Conservation (phyloP, 2,329 filamentous ascomycete species). For the Hawksworthiomyces lignivorus region DNA sequence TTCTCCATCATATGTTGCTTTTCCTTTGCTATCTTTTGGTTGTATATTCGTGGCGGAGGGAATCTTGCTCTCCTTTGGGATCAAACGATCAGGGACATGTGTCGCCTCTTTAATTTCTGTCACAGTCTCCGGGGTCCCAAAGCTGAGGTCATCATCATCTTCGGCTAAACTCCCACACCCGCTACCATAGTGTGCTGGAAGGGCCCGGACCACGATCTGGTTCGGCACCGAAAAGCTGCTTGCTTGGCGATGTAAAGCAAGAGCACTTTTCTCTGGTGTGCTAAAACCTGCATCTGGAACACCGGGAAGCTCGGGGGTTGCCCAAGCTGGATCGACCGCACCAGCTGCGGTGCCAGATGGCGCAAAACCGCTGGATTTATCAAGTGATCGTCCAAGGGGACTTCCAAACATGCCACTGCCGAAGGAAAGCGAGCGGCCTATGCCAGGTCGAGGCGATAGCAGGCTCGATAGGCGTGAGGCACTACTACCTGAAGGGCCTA, state of each 20-base stretch:
- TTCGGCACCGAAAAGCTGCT: not conserved
- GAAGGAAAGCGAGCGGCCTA: slow-evolving; percentile 2
- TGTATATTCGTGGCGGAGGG: no score
- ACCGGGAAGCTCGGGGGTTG: slow-evolving; percentile 26
- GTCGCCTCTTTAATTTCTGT: no score
- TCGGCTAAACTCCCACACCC: no score
- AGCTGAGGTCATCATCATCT: no score
- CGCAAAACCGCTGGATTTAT: no score
- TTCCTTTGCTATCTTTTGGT: no score
- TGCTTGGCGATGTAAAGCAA: not conserved
- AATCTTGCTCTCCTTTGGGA: no score
- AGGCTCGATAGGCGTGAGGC: not conserved
- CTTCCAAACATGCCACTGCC: not conserved
- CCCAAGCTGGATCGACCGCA: slow-evolving; percentile 30
- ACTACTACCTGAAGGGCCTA: not conserved
- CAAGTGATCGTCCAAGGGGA: not conserved
- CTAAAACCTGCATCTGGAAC: slow-evolving; percentile 19
- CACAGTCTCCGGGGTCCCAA: no score
- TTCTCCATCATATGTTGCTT: no score
- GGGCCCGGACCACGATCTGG: not conserved
- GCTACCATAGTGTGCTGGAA: no score
- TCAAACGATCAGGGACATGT: no score
- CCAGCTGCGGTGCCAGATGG: not conserved
- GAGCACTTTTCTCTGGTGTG: not conserved
- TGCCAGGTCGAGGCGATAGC: slow-evolving; percentile 12